Base-by-base conservation (phyloP, 1,139 yeast species). In the Candida mesenterica region DNA sequence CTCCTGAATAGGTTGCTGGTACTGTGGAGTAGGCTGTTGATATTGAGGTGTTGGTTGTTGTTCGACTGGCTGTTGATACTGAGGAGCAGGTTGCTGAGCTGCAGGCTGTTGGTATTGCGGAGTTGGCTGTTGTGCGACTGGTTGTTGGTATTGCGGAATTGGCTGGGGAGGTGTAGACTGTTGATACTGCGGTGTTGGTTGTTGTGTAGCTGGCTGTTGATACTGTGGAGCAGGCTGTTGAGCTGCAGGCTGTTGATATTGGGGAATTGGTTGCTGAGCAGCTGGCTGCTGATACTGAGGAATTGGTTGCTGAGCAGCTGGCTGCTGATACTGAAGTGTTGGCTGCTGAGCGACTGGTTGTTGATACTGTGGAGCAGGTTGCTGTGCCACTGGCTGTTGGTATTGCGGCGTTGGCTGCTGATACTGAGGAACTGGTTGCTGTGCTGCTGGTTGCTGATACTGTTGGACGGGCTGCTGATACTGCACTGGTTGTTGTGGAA, bases 181-280 rank as follows among this genome's bases (percentile, higher is more conserved):
- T 18, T 46, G 48, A 14, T 36, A 42, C 24, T 43, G 47, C 15
- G 41, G 50, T 13, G 36, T 44, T 14, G 34, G 45, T 8, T 44
- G 49, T 4, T 44, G 44, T 13, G 45, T 40, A 17, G 51, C 46
- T 5, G 50, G 37, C 13, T 22, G 24, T 13, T 32, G 31, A 12
- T 28, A 31, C 26, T 19, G 32, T 5, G 20, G 31, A 9, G 17
- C 2, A n/a, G n/a, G n/a, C n/a, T n/a, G n/a, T 18, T 32, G 12
- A 5, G 26, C 14, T 7, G 26, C 35, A 4, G 32, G 29, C 23
- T 30, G 48, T 25, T 41, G 49, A 32, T 36, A 20, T 7, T 29
- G 27, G 14, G 31, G 34, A 7, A 10, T 10, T 5, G 26, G 14
- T 10, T 12, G 26, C 22, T 28, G 30, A 18, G 38, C 25, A n/a